Conservation (phyloP, 2,329 filamentous ascomycete species). For the Metarhizium guizhouense region DNA sequence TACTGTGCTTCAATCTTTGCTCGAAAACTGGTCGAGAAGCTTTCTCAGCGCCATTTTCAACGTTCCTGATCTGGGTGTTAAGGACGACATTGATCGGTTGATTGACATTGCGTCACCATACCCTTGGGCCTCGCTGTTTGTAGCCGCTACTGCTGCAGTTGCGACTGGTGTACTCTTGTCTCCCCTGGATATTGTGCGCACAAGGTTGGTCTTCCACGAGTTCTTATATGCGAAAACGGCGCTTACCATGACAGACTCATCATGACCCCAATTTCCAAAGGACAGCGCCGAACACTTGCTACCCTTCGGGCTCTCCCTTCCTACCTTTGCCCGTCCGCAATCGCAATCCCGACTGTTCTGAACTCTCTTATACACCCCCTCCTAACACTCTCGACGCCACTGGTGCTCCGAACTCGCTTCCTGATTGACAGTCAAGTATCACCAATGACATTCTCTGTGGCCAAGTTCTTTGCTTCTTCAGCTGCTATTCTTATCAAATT, state of each 20-base stretch:
- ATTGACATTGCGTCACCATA: slow-evolving; percentile 66
- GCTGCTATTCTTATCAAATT: slow-evolving; percentile 78
- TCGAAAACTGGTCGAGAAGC: slow-evolving; percentile 88
- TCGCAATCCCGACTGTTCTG: slow-evolving; percentile 77
- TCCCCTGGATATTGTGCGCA: slow-evolving; percentile 84
- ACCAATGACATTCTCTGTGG: slow-evolving; percentile 72
- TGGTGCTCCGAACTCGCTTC: slow-evolving; percentile 78
- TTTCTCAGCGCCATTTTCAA: slow-evolving; percentile 86
- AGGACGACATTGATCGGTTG: slow-evolving; percentile 69
- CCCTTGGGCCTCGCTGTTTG: slow-evolving; percentile 70
- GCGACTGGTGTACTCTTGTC: slow-evolving; percentile 74
- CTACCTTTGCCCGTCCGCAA: slow-evolving; percentile 58
- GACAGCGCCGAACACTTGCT: slow-evolving; percentile 68
- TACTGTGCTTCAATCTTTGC: slow-evolving; percentile 71
- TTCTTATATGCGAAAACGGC: background rate
- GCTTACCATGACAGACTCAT: slow-evolving; percentile 54
- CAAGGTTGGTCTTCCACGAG: slow-evolving; percentile 40
- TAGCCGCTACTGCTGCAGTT: slow-evolving; percentile 55
- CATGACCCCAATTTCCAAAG: slow-evolving; percentile 67
- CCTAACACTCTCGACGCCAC: slow-evolving; percentile 71
- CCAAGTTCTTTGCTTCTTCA: slow-evolving; percentile 72
- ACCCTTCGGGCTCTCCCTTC: slow-evolving; percentile 72
- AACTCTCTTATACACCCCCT: slow-evolving; percentile 79
- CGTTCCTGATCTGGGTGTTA: slow-evolving; percentile 72
- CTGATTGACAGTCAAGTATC: slow-evolving; percentile 74